Base-by-base conservation (phyloP, 495 filamentous ascomycete genomes). In the Physcia stellaris region DNA sequence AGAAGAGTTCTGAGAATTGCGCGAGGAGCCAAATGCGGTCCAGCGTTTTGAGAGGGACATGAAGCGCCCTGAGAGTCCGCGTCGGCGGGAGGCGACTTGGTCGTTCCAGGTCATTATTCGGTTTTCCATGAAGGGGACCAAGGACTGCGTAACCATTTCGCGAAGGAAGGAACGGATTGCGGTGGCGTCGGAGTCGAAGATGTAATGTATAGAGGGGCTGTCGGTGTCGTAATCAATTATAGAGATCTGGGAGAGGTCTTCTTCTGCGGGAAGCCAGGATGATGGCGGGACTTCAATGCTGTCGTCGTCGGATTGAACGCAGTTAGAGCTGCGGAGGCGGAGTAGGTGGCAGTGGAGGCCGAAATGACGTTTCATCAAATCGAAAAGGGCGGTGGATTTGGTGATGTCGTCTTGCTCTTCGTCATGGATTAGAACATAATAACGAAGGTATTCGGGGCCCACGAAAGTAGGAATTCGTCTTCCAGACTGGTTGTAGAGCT, bases 281-380 rank as follows among this genome's bases (percentile, higher is more conserved):
- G 73, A 81, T 22, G 69, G 61, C 2, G 88, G 87, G 1, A 92
- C 63, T 37, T 74, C 71, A 40, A 84, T 71, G 51, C 82, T 86
- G 46, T 96, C 92, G 58, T 95, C 90, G 60, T 96, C 92, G 1
- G 85, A 86, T 26, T 84, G 77, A 13, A 86, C 75, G 58, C 86
- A 90, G 48, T 83, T 80, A 39, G 76, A 79, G 48, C 81, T 86
- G 47, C 88, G 72, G 17, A 98, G 62, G 27, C 90, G 64, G 4
- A 98, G 68, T 2, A 98, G 68, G 57, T 96, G 90, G 55, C 90
- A 98, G 56, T 96, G 86, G 16, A 98, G 62, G 3, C 90, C 90
- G 48, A 96, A 88, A 56, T 94, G 85, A 19, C 87, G 73, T 59
- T 96, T 96, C 90, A 98, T 98, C 54, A 93, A 82, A 45, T 96